Evolutionary conservation across 352 stramenopile genomes (phyloP).

Genomic region (Globisporangium carolinianum): DNA sequence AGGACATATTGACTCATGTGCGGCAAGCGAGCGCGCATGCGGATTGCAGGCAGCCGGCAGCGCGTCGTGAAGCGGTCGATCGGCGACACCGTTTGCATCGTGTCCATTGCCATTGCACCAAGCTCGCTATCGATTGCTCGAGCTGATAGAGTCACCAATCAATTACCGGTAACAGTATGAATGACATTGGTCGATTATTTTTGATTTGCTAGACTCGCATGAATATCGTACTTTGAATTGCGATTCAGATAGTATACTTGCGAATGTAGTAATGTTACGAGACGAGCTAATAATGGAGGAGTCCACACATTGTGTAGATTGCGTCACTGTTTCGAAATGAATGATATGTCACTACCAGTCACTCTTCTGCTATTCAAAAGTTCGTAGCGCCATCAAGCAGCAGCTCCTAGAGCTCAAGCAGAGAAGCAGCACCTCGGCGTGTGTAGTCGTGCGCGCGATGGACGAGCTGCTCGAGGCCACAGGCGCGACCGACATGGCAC

Average conservation of each 20-base stretch:
- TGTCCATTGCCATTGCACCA: too few relatives aligned
- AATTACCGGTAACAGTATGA: too few relatives aligned
- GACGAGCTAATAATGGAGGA: background rate
- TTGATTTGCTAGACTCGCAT: too few relatives aligned
- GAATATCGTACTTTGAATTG: too few relatives aligned
- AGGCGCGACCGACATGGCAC: constrained; percentile 4
- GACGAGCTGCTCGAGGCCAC: constrained; percentile 17
- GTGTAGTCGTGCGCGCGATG: background rate
- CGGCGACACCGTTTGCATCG: too few relatives aligned
- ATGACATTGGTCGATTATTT: too few relatives aligned
- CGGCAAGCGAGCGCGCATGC: constrained; percentile 23
- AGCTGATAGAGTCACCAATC: too few relatives aligned
- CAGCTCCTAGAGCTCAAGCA: background rate
- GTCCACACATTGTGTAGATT: too few relatives aligned
- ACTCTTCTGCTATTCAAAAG: constrained; percentile 10
- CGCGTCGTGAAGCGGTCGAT: constrained; percentile 52
- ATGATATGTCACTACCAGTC: constrained; percentile 6
- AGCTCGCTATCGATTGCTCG: too few relatives aligned
- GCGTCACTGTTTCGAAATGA: too few relatives aligned
- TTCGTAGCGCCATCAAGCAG: too few relatives aligned
- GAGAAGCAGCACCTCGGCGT: background rate
- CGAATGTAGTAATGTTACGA: background rate
- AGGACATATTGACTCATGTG: constrained; percentile 29
- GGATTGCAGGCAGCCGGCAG: constrained; percentile 31
- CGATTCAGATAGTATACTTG: too few relatives aligned